phyloP scores from a whole-genome alignment of 2,329 filamentous ascomycete genomes.

The Xylaria sp. region DNA sequence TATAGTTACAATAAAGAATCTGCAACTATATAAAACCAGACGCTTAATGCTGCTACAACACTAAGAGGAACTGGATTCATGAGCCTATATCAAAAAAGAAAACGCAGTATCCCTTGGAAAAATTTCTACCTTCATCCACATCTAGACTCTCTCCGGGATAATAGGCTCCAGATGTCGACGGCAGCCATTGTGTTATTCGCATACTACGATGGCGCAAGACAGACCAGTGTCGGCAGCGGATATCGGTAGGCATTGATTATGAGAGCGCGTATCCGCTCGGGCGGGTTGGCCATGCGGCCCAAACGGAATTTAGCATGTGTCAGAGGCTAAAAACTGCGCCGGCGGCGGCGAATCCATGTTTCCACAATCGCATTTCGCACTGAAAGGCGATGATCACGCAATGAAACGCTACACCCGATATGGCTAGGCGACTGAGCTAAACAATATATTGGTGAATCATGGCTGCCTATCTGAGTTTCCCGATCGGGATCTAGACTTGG shows the following conservation, averaged over 20 bases:
- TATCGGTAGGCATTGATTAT: constrained; percentile 33
- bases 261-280: constrained; percentile 32
- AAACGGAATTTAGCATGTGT: constrained; percentile 31
- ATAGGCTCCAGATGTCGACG: constrained; percentile 41
- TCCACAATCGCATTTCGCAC: constrained; percentile 33
- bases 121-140: constrained; percentile 37
- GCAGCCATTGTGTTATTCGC: constrained; percentile 44
- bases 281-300: constrained; percentile 36
- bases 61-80: constrained; percentile 9
- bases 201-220: constrained; percentile 38
- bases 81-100: constrained; percentile 25
- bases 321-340: constrained; percentile 29
- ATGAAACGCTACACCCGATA: constrained; percentile 30
- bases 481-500: constrained; percentile 19
- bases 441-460: constrained; percentile 20
- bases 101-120: background rate
- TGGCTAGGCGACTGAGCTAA: constrained; percentile 5
- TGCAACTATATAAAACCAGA: constrained; percentile 23
- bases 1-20: constrained; percentile 5
- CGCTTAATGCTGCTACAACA: background rate
- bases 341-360: constrained; percentile 16
- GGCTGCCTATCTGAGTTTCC: constrained; percentile 8
- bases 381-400: constrained; percentile 38
- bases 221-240: constrained; percentile 39
- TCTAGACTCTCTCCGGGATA: constrained; percentile 43